Base-by-base conservation (phyloP, 2,329 filamentous ascomycete species). In the Xylaria sp. region DNA sequence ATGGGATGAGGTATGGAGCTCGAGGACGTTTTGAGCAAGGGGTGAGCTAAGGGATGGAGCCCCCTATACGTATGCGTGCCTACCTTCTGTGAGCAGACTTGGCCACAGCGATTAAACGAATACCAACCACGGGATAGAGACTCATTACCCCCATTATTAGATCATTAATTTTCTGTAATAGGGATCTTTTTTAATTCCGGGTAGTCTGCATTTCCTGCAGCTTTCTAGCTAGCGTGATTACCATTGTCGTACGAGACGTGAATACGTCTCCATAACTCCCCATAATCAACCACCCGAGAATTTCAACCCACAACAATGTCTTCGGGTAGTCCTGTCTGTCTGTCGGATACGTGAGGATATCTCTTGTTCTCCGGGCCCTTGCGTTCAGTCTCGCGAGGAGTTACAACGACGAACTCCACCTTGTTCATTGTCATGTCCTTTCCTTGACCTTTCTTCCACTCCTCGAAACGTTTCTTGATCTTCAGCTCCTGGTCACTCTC, bases 371-470 rank as follows among this genome's bases (percentile, higher is more conserved):
- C 46, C 7, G 46, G 44, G 2, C 43, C 37, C 8, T 44, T 48
- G 1, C 29, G 54, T 18, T 53, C 39, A 2, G 43, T 37, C 21
- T 68, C 69, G 38, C 60, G 60, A 16, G 62, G 44, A 3, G 61
- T 59, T 2, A 69, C 56, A 2, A 54, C 53, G 37, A 69, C 67
- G 45, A 70, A 70, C 41, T 69, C 66, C 2, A 71, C 20, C 1
- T 49, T 62, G 17, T 37, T 43, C 8, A 71, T 18, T 7, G 48
- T 52, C 16, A 46, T 34, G 3, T 58, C 4, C 24, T 55, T 49
- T 5, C 69, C 69, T 1, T 9, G 24, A 0, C 39, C 55, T 50
- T 66, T 64, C 56, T 71, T 71, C 69, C 69, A 71, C n/a, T 63
- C 41, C 2, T 64, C 52, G 34, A 71, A 70, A 1, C 29, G 44